These are phyloP conservation scores for Penicillium sp. DNA, from an alignment of 2,329 filamentous ascomycete species.

Conservation along the genomic window DNA sequence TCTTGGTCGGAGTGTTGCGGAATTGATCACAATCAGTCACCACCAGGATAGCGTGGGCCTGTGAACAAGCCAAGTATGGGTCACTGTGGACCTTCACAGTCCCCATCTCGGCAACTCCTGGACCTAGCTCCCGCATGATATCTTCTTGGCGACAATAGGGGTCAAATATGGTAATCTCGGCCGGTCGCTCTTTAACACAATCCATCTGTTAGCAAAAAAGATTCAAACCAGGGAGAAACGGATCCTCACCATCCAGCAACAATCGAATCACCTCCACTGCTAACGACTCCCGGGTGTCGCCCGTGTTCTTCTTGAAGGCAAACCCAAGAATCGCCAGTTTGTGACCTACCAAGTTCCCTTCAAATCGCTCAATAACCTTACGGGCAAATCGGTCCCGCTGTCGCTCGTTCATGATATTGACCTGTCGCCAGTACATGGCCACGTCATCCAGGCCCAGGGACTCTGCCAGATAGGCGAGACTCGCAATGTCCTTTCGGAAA, in stretches of 20 bases:
- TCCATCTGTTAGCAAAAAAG: not conserved
- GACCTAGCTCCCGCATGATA: conserved; percentile 44
- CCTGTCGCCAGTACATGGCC: conserved; percentile 71
- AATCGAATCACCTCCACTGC: conserved; percentile 67
- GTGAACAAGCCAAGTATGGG: conserved; percentile 48
- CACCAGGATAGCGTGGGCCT: conserved; percentile 51
- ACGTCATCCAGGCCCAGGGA: conserved; percentile 69
- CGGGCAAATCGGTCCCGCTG: conserved; percentile 68
- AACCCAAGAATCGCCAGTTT: conserved; percentile 73
- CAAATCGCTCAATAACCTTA: conserved; percentile 65
- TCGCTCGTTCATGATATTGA: conserved; percentile 75
- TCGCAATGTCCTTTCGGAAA: conserved; percentile 78
- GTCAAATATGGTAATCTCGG: conserved; percentile 68
- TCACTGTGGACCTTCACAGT: conserved; percentile 42
- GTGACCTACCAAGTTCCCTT: conserved; percentile 68
- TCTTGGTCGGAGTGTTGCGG: conserved; percentile 27
- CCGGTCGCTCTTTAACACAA: conserved; percentile 53
- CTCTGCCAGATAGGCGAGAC: conserved; percentile 71
- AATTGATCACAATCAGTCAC: conserved; percentile 58
- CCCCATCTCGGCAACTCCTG: conserved; percentile 15
- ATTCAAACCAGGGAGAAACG: not conserved
- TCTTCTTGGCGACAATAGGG: conserved; percentile 49
- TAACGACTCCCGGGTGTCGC: conserved; percentile 70
- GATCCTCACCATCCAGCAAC: conserved; percentile 50
- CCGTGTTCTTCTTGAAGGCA: conserved; percentile 78